Evolutionary conservation across 306 rosid species (phyloP), one percentile per base, ranked within the genome.

Genomic region (Quercus aquifolioides): DNA sequence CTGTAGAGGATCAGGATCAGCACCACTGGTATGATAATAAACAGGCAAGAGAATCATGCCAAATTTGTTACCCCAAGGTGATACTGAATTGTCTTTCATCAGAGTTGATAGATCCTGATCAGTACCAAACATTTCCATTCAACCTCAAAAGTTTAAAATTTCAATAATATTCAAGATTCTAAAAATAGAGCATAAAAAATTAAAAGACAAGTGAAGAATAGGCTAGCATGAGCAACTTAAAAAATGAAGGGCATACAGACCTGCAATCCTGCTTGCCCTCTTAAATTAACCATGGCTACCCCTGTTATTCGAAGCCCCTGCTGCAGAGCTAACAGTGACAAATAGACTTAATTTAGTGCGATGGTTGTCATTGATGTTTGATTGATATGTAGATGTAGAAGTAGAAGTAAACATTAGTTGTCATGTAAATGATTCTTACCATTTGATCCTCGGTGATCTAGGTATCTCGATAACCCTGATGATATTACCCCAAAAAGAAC

Each of bases 61-160:
- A 73, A 94, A 79, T 71, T 91, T 90, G 89, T 94, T 94, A 49
- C 97, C 99, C 99, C 97, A 92, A 17, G 87, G 75, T 25, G 94
- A 85, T 71, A 84, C 88, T 11, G 90, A 72, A 58, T 91, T 90
- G 80, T 87, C 88, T 79, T 65, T 83, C 95, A 86, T 88, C 92
- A 90, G 74, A 71, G 89, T 78, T 52, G 91, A 73, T 67, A 91
- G 73, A 26, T 92, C 98, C 97, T 94, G 84, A 74, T 73, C 71
- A 60, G 58, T 14, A 78, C 43, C 55, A 75, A 41, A 35, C 79
- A 77, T 55, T 73, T 63, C 41, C 74, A 74, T 59, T 69, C 65
- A 69, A 46, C 54, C 77, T 52, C 69, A 69, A 49, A 23, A 33
- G 55, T 19, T 9, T 28, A 17, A 43, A 49, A 33, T 18, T 59